Conservation (phyloP, 2,329 filamentous ascomycete species). For the Colletotrichum sp. region DNA sequence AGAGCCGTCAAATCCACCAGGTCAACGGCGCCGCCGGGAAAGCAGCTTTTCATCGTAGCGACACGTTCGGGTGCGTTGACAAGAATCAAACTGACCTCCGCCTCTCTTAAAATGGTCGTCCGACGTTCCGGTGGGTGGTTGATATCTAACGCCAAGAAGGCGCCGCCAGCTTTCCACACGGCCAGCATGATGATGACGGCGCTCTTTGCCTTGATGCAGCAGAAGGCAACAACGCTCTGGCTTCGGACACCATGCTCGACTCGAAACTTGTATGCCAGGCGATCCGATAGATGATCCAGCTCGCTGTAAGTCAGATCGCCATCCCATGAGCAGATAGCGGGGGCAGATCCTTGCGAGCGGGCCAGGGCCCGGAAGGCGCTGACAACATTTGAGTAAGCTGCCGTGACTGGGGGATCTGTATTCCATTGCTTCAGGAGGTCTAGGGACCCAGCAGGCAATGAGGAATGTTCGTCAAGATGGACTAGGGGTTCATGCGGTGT, state of each 20-base stretch:
- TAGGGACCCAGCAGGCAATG: not conserved
- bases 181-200: not conserved
- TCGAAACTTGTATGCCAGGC: not conserved
- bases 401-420: accelerated
- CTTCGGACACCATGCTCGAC: not conserved
- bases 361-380: not conserved
- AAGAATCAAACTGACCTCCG: not conserved
- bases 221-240: not conserved
- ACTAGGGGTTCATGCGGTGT: not conserved
- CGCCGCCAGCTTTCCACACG: not conserved
- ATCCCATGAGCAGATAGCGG: not conserved
- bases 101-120: not conserved
- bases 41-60: not conserved
- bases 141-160: not conserved
- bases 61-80: not conserved
- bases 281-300: not conserved
- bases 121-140: not conserved
- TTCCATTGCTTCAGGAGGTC: not conserved
- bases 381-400: not conserved
- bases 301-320: not conserved
- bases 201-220: not conserved
- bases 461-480: not conserved
- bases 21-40: not conserved
- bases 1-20: not conserved
- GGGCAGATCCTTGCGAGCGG: not conserved